These are phyloP conservation scores for Pestalotiopsis sp. DNA, from an alignment of 2,329 filamentous ascomycete species.

Conservation along the genomic window DNA sequence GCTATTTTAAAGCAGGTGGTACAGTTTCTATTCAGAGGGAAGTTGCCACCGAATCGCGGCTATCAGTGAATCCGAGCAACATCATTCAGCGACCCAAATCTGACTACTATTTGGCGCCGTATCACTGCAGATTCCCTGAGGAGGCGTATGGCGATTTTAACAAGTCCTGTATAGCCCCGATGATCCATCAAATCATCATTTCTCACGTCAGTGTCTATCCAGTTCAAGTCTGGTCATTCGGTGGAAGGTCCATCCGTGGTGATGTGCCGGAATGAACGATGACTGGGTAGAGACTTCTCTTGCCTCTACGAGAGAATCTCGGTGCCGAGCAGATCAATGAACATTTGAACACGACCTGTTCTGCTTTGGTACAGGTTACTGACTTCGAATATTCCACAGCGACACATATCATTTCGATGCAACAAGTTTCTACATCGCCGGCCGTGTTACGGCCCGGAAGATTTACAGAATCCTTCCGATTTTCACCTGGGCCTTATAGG, in stretches of 20 bases:
- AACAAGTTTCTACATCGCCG: not conserved
- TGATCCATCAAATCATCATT: not conserved
- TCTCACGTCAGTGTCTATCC: not conserved
- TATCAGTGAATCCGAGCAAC: not conserved
- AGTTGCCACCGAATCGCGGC: not conserved
- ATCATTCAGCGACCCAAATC: not conserved
- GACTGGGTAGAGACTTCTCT: no score
- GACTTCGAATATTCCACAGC: not conserved
- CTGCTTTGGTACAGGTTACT: no score
- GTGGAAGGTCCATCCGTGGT: not conserved
- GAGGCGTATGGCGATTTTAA: slow-evolving; percentile 26
- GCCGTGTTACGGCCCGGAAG: not conserved
- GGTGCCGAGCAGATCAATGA: no score
- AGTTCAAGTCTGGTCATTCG: not conserved
- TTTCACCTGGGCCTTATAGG: not conserved
- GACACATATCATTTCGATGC: not conserved
- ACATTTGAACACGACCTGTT: no score
- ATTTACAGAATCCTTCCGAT: not conserved
- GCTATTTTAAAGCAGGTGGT: not conserved
- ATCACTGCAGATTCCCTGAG: not conserved
- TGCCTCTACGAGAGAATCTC: no score
- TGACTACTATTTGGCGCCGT: not conserved
- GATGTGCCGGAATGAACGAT: not conserved
- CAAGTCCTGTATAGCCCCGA: slow-evolving; percentile 14
- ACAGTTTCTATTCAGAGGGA: not conserved